Evolutionary conservation across 257 asterid species (phyloP).

Genomic region (Sherardia arvensis): DNA sequence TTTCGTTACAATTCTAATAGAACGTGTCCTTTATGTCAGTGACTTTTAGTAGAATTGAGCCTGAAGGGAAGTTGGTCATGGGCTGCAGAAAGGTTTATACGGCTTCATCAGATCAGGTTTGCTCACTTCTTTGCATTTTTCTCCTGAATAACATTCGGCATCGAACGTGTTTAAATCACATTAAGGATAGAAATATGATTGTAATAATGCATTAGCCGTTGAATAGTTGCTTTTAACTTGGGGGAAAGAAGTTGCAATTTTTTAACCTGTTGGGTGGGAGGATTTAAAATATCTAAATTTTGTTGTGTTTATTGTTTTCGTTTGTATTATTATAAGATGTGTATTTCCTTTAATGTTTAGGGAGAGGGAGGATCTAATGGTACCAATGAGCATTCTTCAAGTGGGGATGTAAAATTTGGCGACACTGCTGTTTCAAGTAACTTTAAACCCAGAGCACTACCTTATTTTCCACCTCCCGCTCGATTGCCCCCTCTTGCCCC

Average conservation of each 20-base stretch:
- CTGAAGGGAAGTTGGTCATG: slow-evolving; percentile 91
- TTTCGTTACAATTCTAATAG: no score
- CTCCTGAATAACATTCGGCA: not conserved
- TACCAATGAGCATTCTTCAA: slow-evolving; percentile 25
- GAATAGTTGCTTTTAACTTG: not conserved
- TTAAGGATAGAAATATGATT: not conserved
- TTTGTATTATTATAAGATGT: not conserved
- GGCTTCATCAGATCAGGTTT: slow-evolving; percentile 61
- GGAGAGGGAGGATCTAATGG: slow-evolving; percentile 41
- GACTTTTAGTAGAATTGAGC: slow-evolving; percentile 88
- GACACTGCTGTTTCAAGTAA: slow-evolving; percentile 26
- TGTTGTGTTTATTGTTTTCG: not conserved
- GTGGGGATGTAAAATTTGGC: slow-evolving; percentile 31
- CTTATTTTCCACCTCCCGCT: slow-evolving; percentile 17
- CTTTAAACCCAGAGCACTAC: slow-evolving; percentile 23
- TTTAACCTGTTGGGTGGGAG: not conserved
- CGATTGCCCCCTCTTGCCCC: slow-evolving; percentile 20
- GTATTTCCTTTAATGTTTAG: slow-evolving; percentile 23
- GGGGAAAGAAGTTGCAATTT: not conserved
- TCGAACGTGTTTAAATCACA: not conserved
- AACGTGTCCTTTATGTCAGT: slow-evolving; percentile 39
- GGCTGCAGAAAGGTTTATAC: slow-evolving; percentile 76
- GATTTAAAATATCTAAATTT: not conserved
- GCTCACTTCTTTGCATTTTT: slow-evolving; percentile 7
- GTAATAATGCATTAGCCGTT: no score